Evolutionary conservation across 2,329 filamentous ascomycete species (phyloP).

Genomic region (Xenoacremonium recifei): DNA sequence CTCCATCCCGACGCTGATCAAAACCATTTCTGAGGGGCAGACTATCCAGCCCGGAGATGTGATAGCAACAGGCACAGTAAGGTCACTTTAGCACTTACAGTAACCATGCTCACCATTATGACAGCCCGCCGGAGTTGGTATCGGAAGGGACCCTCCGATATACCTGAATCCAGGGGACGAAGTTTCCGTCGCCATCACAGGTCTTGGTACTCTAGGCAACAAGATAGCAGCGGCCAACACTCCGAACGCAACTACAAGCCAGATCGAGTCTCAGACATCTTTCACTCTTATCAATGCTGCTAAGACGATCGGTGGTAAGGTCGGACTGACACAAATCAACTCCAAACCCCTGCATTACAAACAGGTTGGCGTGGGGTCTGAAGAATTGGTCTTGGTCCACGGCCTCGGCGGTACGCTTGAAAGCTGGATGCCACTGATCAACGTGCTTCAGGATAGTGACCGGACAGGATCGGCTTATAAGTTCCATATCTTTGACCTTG

Average conservation of each 20-base stretch:
- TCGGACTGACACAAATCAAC: slow-evolving; percentile 36
- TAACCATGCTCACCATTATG: not conserved
- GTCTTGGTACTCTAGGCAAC: slow-evolving; percentile 16
- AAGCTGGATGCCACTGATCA: slow-evolving; percentile 45
- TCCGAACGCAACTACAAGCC: not conserved
- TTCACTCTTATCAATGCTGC: slow-evolving; percentile 14
- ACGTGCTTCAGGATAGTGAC: slow-evolving; percentile 20
- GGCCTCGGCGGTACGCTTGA: slow-evolving; percentile 48
- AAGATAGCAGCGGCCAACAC: slow-evolving; percentile 5
- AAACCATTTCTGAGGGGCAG: slow-evolving; percentile 39
- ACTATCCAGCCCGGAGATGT: slow-evolving; percentile 46
- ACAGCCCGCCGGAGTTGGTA: slow-evolving; percentile 43
- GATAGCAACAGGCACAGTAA: slow-evolving; percentile 41
- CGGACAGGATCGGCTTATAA: too few species aligned
- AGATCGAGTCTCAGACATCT: slow-evolving; percentile 3
- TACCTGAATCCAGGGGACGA: slow-evolving; percentile 41
- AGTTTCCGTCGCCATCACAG: slow-evolving; percentile 33
- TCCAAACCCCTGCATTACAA: slow-evolving; percentile 41
- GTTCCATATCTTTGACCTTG: slow-evolving; percentile 50
- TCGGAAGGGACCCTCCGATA: slow-evolving; percentile 38
- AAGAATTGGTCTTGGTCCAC: slow-evolving; percentile 50
- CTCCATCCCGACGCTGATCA: slow-evolving; percentile 39
- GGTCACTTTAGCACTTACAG: not conserved
- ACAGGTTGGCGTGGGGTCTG: slow-evolving; percentile 21
- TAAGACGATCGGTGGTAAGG: slow-evolving; percentile 10